These are phyloP conservation scores for Phytophthora brassicae DNA, from an alignment of 352 stramenopile species.

Conservation along the genomic window DNA sequence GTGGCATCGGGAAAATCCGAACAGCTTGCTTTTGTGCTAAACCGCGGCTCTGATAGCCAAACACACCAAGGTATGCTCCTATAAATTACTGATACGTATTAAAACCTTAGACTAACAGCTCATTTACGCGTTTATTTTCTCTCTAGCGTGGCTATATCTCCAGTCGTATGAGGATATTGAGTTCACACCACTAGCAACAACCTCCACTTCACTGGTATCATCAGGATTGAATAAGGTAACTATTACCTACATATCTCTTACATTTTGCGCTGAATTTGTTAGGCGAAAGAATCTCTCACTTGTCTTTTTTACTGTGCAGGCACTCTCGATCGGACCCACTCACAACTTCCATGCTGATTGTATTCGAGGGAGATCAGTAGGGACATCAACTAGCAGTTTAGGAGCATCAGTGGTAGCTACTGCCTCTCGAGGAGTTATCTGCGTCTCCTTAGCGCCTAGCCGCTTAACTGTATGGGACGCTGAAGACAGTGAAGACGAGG, in stretches of 20 bases:
- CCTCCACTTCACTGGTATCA: not conserved
- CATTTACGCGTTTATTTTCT: too few species aligned
- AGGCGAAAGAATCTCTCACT: too few species aligned
- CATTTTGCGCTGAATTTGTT: not conserved
- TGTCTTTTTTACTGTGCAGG: not conserved
- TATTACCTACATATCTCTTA: not conserved
- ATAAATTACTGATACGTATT: too few species aligned
- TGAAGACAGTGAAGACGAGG: slow-evolving; percentile 54
- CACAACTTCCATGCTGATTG: slow-evolving; percentile 27
- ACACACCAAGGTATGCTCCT: slow-evolving; percentile 28
- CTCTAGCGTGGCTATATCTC: slow-evolving; percentile 53
- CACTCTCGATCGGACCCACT: slow-evolving; percentile 6
- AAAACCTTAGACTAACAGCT: too few species aligned
- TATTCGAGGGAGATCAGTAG: slow-evolving; percentile 24
- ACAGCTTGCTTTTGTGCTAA: slow-evolving; percentile 34
- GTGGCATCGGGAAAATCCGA: slow-evolving; percentile 28
- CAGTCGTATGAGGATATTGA: slow-evolving; percentile 40
- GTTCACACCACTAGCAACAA: slow-evolving; percentile 16
- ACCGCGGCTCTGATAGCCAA: slow-evolving; percentile 13
- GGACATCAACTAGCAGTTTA: slow-evolving; percentile 1
- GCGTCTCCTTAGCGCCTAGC: slow-evolving; percentile 32
- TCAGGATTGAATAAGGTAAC: slow-evolving; percentile 24
- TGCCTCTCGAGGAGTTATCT: slow-evolving; percentile 59
- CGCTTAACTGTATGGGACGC: slow-evolving; percentile 59
- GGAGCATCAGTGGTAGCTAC: slow-evolving; percentile 40